These are phyloP conservation scores for Exophiala bonariae DNA, from an alignment of 2,329 filamentous ascomycete species.

Conservation along the genomic window DNA sequence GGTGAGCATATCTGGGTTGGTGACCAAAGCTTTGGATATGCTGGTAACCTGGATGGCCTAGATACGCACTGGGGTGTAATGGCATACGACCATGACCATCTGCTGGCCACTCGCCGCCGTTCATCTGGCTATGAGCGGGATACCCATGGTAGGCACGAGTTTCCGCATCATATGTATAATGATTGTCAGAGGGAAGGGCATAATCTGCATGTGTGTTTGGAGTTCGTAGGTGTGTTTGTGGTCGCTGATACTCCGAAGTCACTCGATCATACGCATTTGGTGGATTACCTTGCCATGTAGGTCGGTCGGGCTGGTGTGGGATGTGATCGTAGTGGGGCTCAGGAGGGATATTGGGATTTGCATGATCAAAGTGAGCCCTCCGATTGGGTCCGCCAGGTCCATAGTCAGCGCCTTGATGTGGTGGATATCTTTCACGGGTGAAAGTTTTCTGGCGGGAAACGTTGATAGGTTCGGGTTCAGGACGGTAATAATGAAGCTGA, in stretches of 20 bases:
- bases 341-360: conserved; percentile 3
- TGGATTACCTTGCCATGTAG: conserved; percentile 6
- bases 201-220: conserved; percentile 13
- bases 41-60: too few species aligned
- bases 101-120: conserved; percentile 4
- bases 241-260: background rate
- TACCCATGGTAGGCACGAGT: conserved; percentile 8
- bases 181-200: conserved; percentile 1
- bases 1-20: too few species aligned
- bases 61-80: too few species aligned
- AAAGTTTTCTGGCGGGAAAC: background rate
- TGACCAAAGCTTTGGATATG: too few species aligned
- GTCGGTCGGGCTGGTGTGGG: background rate
- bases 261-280: background rate
- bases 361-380: conserved; percentile 23
- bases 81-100: too few species aligned
- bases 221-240: background rate
- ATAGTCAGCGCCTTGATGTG: conserved; percentile 1
- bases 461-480: conserved; percentile 3
- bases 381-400: conserved; percentile 5
- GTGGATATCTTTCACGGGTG: background rate
- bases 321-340: conserved; percentile 5
- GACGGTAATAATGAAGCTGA: conserved; percentile 3
- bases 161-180: conserved; percentile 12
- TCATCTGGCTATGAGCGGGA: conserved; percentile 2